Evolutionary conservation across 176 grass and related monocot species (phyloP), one percentile per base, ranked within the genome.

Genomic region (Zea luxurians): DNA sequence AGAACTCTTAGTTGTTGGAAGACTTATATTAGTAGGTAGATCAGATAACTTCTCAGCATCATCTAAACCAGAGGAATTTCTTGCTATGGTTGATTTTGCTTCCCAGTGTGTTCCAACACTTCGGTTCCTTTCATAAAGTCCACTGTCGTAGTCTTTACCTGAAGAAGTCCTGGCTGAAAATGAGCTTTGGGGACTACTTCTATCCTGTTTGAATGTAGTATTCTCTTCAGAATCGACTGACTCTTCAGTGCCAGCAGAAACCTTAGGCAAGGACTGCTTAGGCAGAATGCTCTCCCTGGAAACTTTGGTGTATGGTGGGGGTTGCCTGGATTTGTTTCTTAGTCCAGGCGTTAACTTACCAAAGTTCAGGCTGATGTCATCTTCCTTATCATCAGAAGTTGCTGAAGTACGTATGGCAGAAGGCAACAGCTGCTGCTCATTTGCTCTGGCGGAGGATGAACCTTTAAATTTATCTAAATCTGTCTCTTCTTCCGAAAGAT

Each of bases 271-370:
- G 66, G 79, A 64, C 78, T 81, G 82, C 4, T 57, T 72, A 69
- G 79, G 72, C 60, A 62, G 50, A 61, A 84, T 37, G 27, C 66
- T 79, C 63, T 53, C 75, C 44, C 65, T 60, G 9, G 77, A 75
- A 71, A 72, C 78, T 70, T 77, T 89, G 57, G 40, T 57, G 74
- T 89, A 90, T 27, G 83, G 80, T 61, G 85, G 68, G 83, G 11
- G 83, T 57, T 55, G 75, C 70, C 74, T 78, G 75, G 59, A 74
- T 87, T 74, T 95, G 49, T 92, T 95, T 87, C 86, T 90, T 13
- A 95, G 55, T 68, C 96, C 96, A 89, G 88, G 87, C 38, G 78
- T 95, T 88, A 99, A 81, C 53, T 66, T 95, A 87, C 78, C 83
- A 54, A 93, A 82, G n/a, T 89, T 89, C 53, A 99, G 75, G 47